A percentile compares a stretch with the other conserved stretches of the same genome.
phyloP scores from a whole-genome alignment of 352 stramenopile genomes.

The Globisporangium barbulae region DNA sequence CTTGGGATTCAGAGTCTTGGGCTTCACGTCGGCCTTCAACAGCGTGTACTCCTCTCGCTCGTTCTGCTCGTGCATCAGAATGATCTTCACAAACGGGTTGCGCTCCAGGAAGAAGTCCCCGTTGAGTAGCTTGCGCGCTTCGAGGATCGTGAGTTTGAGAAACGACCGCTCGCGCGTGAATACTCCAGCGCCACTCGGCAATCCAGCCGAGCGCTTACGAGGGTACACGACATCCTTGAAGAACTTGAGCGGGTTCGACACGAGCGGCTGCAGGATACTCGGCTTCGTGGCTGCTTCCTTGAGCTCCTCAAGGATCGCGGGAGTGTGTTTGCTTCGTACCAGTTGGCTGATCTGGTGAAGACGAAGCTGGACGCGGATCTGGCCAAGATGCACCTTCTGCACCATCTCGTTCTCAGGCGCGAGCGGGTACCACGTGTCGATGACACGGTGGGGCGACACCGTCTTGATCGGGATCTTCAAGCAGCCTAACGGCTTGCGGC shows the following conservation, averaged over 20 bases:
- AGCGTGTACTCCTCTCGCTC: constrained; percentile 51
- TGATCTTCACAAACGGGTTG: constrained; percentile 52
- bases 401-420: constrained; percentile 65
- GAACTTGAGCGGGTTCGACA: constrained; percentile 10
- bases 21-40: constrained; percentile 65
- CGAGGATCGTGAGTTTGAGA: constrained; percentile 52
- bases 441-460: constrained; percentile 52
- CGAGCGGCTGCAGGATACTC: background rate
- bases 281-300: constrained; percentile 20
- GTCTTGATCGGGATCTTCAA: constrained; percentile 65
- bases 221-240: constrained; percentile 15
- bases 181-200: constrained; percentile 14
- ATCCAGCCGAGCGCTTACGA: constrained; percentile 2
- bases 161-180: constrained; percentile 43
- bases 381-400: constrained; percentile 52
- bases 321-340: constrained; percentile 35
- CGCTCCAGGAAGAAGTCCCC: constrained; percentile 27
- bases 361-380: constrained; percentile 53
- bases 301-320: constrained; percentile 29
- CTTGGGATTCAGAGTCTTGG: constrained; percentile 61
- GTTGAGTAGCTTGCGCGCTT: constrained; percentile 51
- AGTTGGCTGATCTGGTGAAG: constrained; percentile 30
- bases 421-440: constrained; percentile 65
- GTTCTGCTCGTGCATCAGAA: constrained; percentile 41
- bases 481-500: constrained; percentile 49